A percentile compares a stretch with the other conserved stretches of the same genome.
These are phyloP conservation scores for Alternaria tenuissima DNA, from an alignment of 2,329 filamentous ascomycete species.

Conservation along the genomic window DNA sequence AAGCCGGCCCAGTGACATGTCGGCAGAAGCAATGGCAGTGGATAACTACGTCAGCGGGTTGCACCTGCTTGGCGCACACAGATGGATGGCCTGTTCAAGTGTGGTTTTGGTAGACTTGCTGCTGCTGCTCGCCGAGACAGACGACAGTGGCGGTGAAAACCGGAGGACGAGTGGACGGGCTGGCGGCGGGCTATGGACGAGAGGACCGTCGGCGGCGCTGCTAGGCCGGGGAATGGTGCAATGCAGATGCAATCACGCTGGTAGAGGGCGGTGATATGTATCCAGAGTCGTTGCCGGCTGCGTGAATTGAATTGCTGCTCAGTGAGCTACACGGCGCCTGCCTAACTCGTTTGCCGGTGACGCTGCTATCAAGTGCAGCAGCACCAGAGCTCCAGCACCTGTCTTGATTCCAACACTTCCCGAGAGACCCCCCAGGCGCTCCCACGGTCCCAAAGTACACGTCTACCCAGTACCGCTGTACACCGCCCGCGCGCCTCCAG, in stretches of 20 bases:
- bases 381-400: not conserved
- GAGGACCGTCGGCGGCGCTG: not conserved
- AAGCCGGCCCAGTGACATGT: slow-evolving; percentile 17
- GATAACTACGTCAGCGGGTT: slow-evolving; percentile 37
- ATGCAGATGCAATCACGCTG: slow-evolving; percentile 6
- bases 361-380: not conserved
- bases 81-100: not conserved
- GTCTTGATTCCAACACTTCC: slow-evolving; percentile 6
- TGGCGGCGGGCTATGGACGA: not conserved
- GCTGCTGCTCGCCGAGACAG: slow-evolving; percentile 23
- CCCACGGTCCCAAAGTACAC: slow-evolving; percentile 28
- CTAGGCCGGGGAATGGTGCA: slow-evolving; percentile 2
- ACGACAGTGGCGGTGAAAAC: slow-evolving; percentile 22
- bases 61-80: slow-evolving; percentile 19
- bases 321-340: slow-evolving; percentile 29
- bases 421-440: slow-evolving; percentile 21
- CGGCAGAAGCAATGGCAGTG: slow-evolving; percentile 17
- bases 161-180: slow-evolving; percentile 1
- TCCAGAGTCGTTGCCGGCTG: not conserved
- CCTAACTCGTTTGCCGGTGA: slow-evolving; percentile 25
- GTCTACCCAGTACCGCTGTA: slow-evolving; percentile 30
- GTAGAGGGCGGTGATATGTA: not conserved
- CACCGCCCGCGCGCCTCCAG: slow-evolving; percentile 37
- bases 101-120: slow-evolving; percentile 11
- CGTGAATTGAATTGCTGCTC: not conserved